phyloP scores from a whole-genome alignment of 1,284 basidiomycete genomes.

The Austroboletus olivaceoglutinosus region DNA sequence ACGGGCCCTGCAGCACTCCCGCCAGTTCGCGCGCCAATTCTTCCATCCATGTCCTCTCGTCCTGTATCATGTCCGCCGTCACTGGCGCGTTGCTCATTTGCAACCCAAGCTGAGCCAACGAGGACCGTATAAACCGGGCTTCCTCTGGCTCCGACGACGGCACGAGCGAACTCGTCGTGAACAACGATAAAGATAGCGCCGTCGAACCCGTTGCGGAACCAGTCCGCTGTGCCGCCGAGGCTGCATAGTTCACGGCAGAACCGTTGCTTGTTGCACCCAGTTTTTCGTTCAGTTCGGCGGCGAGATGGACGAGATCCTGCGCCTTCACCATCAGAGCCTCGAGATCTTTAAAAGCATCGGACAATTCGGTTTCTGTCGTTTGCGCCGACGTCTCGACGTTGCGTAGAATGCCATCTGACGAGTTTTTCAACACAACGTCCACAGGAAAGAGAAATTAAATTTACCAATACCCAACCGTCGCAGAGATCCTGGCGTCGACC shows the following conservation, averaged over 20 bases:
- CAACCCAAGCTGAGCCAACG: conserved; percentile 86
- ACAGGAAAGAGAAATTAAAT: neutral
- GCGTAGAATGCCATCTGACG: conserved; percentile 75
- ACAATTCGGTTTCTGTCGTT: conserved; percentile 65
- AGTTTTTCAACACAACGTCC: conserved; percentile 1
- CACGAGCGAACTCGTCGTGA: conserved; percentile 29
- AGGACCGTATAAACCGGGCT: conserved; percentile 83
- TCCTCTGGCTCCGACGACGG: conserved; percentile 64
- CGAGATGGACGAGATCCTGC: conserved; percentile 89
- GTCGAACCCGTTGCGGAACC: conserved; percentile 20
- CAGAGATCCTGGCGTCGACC: conserved; percentile 11
- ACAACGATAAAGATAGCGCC: conserved; percentile 19
- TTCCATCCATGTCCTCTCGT: conserved; percentile 78
- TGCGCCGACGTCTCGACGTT: conserved; percentile 69
- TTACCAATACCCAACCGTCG: conserved; percentile 32
- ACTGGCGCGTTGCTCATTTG: conserved; percentile 75
- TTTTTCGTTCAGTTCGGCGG: conserved; percentile 84
- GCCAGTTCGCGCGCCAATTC: conserved; percentile 85
- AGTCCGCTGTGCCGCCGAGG: conserved; percentile 6
- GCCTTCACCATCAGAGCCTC: conserved; percentile 92
- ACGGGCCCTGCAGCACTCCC: conserved; percentile 61
- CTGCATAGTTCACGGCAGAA: conserved; percentile 4
- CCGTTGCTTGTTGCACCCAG: conserved; percentile 55
- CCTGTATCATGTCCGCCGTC: conserved; percentile 86
- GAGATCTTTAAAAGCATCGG: conserved; percentile 82